Base-by-base conservation (phyloP, 1,284 basidiomycete genomes). In the Cryptococcus floricola region DNA sequence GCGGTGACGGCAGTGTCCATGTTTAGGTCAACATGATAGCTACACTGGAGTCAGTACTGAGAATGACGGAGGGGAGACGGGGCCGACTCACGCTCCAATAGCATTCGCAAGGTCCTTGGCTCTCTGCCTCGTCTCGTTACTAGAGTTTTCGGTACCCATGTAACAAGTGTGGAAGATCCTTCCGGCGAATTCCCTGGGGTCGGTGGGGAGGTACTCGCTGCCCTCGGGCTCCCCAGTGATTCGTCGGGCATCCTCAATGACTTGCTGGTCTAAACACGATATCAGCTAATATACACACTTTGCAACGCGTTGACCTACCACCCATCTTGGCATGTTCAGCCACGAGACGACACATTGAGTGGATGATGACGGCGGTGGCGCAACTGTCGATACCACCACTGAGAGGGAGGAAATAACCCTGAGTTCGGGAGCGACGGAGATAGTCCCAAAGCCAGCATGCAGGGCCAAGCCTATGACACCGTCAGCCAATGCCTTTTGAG, bases 381-480 rank as follows among this genome's bases (percentile, higher is more conserved):
- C 95, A 98, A 66, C 89, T 92, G 73, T 98, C 95, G 58, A 98
- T 94, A 12, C 95, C 96, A n/a, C 96, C 95, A 53, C 91, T 95
- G 6, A 99, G 82, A 1, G 96, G 96, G 27, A 98, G 79, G 72
- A 98, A 98, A 79, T 94, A 98, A 1, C 96, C 95, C 67, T 95
- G 91, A 0, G 89, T 92, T 5, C 91, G 82, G 13, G 95, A 98
- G 39, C 95, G 86, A 27, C 95, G 83, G 41, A 99, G 83, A 69
- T 98, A 98, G 76, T 99, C 96, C 96, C 95, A 99, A 8, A 99
- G 81, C 95, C 95, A 99, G 73, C 95, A 98, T 4, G 95, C 96
- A 1, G 95, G 95, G 5, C 95, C 96, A 3, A 97, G 80, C 2
- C 92, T 96, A 56, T 27, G 28, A 41, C n/a, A 49, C 55, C 5